Base-by-base conservation (phyloP, 192 early-diverging fungal species). In the Backusella tarrabulga region DNA sequence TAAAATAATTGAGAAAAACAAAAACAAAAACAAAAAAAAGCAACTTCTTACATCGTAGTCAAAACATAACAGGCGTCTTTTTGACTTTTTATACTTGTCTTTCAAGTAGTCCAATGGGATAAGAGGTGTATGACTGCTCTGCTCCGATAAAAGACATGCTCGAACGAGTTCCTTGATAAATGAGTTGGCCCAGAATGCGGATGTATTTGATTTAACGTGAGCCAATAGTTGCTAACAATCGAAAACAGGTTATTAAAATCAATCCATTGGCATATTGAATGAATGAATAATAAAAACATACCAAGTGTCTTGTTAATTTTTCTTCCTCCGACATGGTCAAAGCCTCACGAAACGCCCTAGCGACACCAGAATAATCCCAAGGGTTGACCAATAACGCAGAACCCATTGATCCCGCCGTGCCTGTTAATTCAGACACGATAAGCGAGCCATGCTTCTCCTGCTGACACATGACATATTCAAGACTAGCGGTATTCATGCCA, bases 401-500 rank as follows among this genome's bases (percentile, higher is more conserved):
- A 63, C 91, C 88, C 23, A 95, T 83, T 17, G 90, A 90, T 14
- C 95, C 94, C 8, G 95, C 95, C 14, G 95, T 97, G 42, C 98
- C 98, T 12, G 98, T 96, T 76, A 99, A 96, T 82, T 99, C 98
- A 77, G 94, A 95, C 42, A 99, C 83, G 32, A 99, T 94, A 73
- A 99, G 85, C 26, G 96, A 92, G 9, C 93, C 94, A 71, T 94
- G 87, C 71, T 96, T 96, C 73, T 95, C 93, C n/a, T 82, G 68
- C 81, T 98, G 97, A 82, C 96, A 97, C 72, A 98, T 93, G 21
- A 97, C 92, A 84, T 92, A 98, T 83, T 98, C 96, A 70, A 97
- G 91, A 63, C 92, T 93, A 29, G 93, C 94, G 0, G 97, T 97
- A 79, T 97, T 98, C 98, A 99, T 98, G 17, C 97, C 98, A 82